Evolutionary conservation across 352 stramenopile species (phyloP), one percentile per base, ranked within the genome.

Genomic region (Pythium chondricola): DNA sequence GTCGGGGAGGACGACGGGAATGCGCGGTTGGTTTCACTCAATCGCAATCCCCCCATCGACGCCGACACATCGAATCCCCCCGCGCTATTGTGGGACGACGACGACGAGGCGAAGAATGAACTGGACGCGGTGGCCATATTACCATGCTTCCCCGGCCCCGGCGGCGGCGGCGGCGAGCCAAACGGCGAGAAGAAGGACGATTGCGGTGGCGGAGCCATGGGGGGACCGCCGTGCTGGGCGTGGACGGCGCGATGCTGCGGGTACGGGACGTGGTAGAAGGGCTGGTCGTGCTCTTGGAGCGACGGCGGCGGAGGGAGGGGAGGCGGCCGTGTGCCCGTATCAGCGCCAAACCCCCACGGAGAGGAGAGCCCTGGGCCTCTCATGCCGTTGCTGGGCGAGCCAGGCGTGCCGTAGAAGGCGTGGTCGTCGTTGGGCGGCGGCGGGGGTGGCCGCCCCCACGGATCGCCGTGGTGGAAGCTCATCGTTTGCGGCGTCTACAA

Each of bases 11-110:
- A 48, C 42, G 26, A 25, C 42, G 42, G 26, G 17, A 48, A 31
- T n/a, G 55, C 61, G 25, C 26, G 14, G 14, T 46, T 52, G 48
- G 43, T 52, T 20, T 70, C 51, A 36, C 63, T 41, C 27, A 85
- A 56, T 25, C 58, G 55, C 2, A 74, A 60, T 16, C 48, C 48
- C 25, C 31, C 27, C 67, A 85, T 75, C 10, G 63, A 46, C 30
- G 71, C 51, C 11, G 71, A 71, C 11, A 85, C 56, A 25, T 74
- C 62, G 38, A 76, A 76, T 1, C 31, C 42, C n/a, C n/a, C n/a
- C n/a, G n/a, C n/a, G 16, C 31, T 31, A 31, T 17, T 43, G 25
- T 11, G 20, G 16, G 30, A 20, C 38, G 22, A 47, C 22, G 35
- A 66, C 26, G 53, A 27, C 21, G 30, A 7, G 52, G 50, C 16